These are phyloP conservation scores for Penicillium sp. DNA, from an alignment of 2,329 filamentous ascomycete species.

Conservation along the genomic window DNA sequence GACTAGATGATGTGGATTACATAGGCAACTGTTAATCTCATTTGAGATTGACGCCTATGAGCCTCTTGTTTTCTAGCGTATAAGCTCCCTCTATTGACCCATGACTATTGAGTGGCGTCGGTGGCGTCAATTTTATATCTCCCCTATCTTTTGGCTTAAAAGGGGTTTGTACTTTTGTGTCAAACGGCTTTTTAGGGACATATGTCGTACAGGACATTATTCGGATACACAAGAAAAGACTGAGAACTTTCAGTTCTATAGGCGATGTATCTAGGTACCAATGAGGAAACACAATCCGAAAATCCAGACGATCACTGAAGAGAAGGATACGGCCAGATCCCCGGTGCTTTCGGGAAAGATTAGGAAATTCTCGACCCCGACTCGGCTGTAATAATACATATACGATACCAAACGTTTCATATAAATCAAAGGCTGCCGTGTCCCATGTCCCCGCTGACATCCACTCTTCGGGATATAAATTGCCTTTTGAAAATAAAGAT, in stretches of 20 bases:
- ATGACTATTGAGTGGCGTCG: not conserved
- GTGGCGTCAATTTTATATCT: not conserved
- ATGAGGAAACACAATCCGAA: not conserved
- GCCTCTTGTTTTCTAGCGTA: not conserved
- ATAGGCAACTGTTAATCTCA: constrained; percentile 7
- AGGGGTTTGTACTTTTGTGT: not conserved
- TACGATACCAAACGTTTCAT: not conserved
- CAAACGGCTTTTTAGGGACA: not conserved
- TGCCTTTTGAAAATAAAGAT: not conserved
- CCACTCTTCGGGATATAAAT: constrained; percentile 4
- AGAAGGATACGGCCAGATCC: not conserved
- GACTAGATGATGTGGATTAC: not conserved
- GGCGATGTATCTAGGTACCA: not conserved
- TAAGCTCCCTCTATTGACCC: too few relatives aligned
- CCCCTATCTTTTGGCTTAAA: not conserved
- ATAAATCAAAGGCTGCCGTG: not conserved
- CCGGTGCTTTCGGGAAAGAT: not conserved
- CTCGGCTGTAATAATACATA: constrained; percentile 2
- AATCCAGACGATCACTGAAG: not conserved
- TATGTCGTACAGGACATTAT: not conserved
- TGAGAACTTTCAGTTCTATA: too few relatives aligned
- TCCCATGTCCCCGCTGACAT: not conserved
- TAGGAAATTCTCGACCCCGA: not conserved
- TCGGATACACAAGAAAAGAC: too few relatives aligned
- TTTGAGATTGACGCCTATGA: not conserved